phyloP scores from a whole-genome alignment of 345 rosid genomes.

The Corchorus capsularis region DNA sequence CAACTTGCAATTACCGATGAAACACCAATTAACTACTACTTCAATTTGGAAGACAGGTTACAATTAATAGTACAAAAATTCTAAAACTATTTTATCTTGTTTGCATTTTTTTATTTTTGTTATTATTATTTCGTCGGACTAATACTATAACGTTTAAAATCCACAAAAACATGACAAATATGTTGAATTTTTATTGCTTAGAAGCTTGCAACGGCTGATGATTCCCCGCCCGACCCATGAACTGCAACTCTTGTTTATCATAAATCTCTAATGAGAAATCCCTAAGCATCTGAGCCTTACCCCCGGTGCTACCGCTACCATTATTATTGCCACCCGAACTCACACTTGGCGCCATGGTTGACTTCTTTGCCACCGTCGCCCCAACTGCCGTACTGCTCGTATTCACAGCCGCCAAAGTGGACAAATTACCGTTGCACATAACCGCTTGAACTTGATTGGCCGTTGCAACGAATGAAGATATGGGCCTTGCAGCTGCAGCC shows the following conservation, averaged over 20 bases:
- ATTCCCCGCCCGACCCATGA: constrained; percentile 41
- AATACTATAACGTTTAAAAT: background rate
- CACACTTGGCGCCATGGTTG: constrained; percentile 52
- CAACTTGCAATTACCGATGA: background rate
- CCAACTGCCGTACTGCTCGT: constrained; percentile 16
- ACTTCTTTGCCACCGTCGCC: constrained; percentile 28
- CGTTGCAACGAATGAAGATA: constrained; percentile 38
- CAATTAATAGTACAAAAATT: background rate
- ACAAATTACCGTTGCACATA: constrained; percentile 6
- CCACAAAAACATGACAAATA: constrained; percentile 8
- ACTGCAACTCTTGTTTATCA: constrained; percentile 69
- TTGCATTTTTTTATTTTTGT: too few relatives aligned
- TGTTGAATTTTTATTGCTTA: background rate
- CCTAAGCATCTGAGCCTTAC: constrained; percentile 40
- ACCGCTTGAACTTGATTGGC: constrained; percentile 23
- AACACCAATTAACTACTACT: background rate
- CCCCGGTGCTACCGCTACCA: constrained; percentile 3
- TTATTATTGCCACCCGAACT: constrained; percentile 21
- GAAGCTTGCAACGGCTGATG: constrained; percentile 24
- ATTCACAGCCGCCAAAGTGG: constrained; percentile 19
- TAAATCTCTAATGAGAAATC: constrained; percentile 66
- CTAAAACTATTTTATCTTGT: background rate
- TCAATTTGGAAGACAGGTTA: constrained; percentile 3
- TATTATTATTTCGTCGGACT: background rate
- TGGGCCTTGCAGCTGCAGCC: constrained; percentile 39